Percentiles rank a stretch among this genome's conserved stretches.
phyloP scores from a whole-genome alignment of 2,329 filamentous ascomycete genomes.

The Ramularia endophylla region DNA sequence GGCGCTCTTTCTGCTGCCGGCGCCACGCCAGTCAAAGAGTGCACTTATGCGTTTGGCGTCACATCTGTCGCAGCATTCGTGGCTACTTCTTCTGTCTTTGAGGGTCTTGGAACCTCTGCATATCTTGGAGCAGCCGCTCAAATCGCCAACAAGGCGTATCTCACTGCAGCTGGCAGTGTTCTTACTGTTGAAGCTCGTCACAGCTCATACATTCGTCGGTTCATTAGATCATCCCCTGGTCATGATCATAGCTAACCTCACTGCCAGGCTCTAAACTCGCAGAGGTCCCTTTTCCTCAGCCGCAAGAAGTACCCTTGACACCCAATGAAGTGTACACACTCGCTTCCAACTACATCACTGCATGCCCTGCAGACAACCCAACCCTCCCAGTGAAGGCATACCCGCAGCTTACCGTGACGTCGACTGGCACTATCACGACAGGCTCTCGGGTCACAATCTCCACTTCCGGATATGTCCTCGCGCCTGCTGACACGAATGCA shows the following conservation, averaged over 20 bases:
- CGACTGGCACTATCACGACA: slow-evolving; percentile 11
- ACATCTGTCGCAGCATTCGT: slow-evolving; percentile 46
- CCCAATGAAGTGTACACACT: slow-evolving; percentile 59
- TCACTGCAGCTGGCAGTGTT: slow-evolving; percentile 56
- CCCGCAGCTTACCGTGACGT: slow-evolving; percentile 16
- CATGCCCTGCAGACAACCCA: slow-evolving; percentile 51
- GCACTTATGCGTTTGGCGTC: slow-evolving; percentile 42
- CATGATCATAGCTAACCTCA: too few relatives aligned
- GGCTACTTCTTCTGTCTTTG: slow-evolving; percentile 47
- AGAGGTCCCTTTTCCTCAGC: slow-evolving; percentile 50
- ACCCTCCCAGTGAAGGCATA: slow-evolving; percentile 51
- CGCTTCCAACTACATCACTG: slow-evolving; percentile 55
- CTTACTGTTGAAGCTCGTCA: slow-evolving; percentile 60
- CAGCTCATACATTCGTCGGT: slow-evolving; percentile 43
- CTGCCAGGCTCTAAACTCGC: slow-evolving; percentile 27
- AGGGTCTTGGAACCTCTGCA: slow-evolving; percentile 52
- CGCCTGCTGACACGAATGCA: slow-evolving; percentile 5
- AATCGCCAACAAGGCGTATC: slow-evolving; percentile 53
- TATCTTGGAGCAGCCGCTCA: slow-evolving; percentile 57
- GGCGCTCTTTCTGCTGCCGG: slow-evolving; percentile 41
- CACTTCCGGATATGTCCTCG: slow-evolving; percentile 11
- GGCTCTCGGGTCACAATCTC: slow-evolving; percentile 12
- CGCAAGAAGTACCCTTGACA: slow-evolving; percentile 55
- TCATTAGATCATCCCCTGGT: too few relatives aligned
- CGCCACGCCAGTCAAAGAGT: slow-evolving; percentile 48